Evolutionary conservation across 768 basidiomycete genomes (phyloP), one percentile per base, ranked within the genome.

Genomic region (Paxillus ammoniavirescens): DNA sequence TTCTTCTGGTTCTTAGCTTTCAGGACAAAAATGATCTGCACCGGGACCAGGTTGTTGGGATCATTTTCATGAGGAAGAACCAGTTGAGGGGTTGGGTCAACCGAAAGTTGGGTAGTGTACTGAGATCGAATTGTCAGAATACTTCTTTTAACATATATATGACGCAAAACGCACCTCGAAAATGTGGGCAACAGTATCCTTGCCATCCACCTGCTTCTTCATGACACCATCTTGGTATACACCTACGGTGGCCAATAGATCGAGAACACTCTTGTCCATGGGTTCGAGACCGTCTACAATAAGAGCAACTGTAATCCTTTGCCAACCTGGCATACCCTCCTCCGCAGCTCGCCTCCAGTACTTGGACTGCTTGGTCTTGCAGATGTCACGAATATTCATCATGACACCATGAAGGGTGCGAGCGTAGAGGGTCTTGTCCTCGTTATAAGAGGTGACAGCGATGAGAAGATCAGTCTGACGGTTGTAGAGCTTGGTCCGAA

Each of bases 331-430:
- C 50, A 81, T 79, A 42, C 91, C 91, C 65, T 92, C 90, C 69
- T 92, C 90, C 9, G 91, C 86, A 48, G 80, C 81, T 54, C 83
- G 80, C 42, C 87, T 80, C 91, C 93, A 93, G 73, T 89, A 96
- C 70, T 93, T 93, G 57, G 89, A 92, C 65, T 90, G 89, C 70
- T 95, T 95, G 40, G 92, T 94, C 73, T 89, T 93, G 82, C 93
- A 95, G 60, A 98, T 98, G 63, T 98, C 90, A 59, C 95, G 89
- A 56, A 98, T 96, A 72, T 99, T 98, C 57, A 96, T 72, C 95
- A 98, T 98, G 63, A 98, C 88, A 58, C 91, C 91, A 65, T 98
- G 96, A 38, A 98, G 77, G 0, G 96, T 98, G 59, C 89, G 86
- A 26, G 91, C 83, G 65, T 93, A 91, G n/a, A 93, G 81, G 6